Evolutionary conservation across 108 stramenopile genomes (phyloP), one percentile per base, ranked within the genome.

Genomic region (Skeletonema tropicum): DNA sequence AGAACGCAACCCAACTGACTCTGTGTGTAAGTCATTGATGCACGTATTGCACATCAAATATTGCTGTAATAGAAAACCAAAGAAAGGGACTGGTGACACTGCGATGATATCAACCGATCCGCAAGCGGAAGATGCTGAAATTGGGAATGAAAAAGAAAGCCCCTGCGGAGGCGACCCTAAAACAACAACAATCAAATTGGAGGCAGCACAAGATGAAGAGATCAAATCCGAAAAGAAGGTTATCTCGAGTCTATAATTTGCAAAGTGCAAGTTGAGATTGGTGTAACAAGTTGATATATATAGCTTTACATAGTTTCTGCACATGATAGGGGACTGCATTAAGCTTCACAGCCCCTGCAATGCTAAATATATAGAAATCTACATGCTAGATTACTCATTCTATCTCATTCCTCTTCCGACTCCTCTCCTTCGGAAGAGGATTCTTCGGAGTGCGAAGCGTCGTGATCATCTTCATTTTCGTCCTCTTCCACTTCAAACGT

Each of bases 21-120:
- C 68, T 14, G 58, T 14, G 35, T 29, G 26, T 33, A 69, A 48
- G 12, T 57, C 49, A 15, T 57, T 52, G 68, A 29, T 69, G 31
- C 55, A 32, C 4, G 57, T 57, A 4, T 35, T 69, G 13, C 23
- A 38, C 5, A 52, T 69, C 19, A 55, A 55, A 23, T 66, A 29
- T 25, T 66, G 32, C 32, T 62, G 60, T 17, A 62, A 35, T 32
- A 62, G 35, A 62, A 62, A 62, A 35, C 33, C 60, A 62, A 64
- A 23, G 63, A 4, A 64, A 36, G 33, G 21, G 32, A n/a, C 38
- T 41, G 63, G 15, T 38, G 63, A 15, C 33, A 19, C 15, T 14
- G 12, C 39, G 33, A n/a, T 15, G 41, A 64, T 23, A 55, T 10
- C 23, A 55, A 55, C 5, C 21, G 7, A 21, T 21, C 52, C 3